These are phyloP conservation scores for Eimeria sp. DNA, from an alignment of 169 alveolate species.

Conservation along the genomic window DNA sequence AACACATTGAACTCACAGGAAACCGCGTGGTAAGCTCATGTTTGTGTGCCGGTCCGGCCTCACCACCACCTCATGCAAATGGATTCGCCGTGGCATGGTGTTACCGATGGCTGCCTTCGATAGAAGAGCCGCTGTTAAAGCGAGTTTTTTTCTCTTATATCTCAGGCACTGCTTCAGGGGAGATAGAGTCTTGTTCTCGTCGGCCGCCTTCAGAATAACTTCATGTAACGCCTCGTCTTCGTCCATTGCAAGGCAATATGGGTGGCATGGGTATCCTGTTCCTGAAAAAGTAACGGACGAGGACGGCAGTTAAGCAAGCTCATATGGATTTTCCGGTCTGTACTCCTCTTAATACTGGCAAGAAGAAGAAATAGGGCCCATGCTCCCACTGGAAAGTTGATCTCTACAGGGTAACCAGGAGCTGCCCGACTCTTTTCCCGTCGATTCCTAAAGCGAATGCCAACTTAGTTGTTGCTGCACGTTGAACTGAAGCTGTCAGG, in stretches of 20 bases:
- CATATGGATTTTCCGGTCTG: neutral
- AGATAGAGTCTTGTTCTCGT: slow-evolving; percentile 17
- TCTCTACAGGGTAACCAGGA: neutral
- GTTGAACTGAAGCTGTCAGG: neutral
- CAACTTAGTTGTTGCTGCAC: neutral
- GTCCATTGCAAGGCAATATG: slow-evolving; percentile 72
- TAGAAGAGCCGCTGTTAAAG: slow-evolving; percentile 60
- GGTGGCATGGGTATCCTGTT: slow-evolving; percentile 76
- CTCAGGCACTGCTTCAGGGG: slow-evolving; percentile 59
- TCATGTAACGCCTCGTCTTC: slow-evolving; percentile 46
- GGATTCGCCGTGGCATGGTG: neutral
- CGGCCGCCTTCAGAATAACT: neutral
- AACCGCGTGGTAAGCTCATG: neutral
- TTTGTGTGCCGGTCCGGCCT: neutral
- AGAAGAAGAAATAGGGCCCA: neutral
- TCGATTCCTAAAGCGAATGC: neutral
- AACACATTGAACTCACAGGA: neutral
- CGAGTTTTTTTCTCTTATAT: slow-evolving; percentile 62
- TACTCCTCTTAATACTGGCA: neutral
- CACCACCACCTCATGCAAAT: slow-evolving; percentile 32
- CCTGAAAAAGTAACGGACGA: slow-evolving; percentile 23
- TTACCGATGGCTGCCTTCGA: slow-evolving; percentile 71
- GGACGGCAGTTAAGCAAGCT: neutral
- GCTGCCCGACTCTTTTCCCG: neutral
- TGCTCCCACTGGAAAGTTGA: neutral